phyloP scores from a whole-genome alignment of 2,329 filamentous ascomycete species.

The Immersiporthe knoxdaviesiana region DNA sequence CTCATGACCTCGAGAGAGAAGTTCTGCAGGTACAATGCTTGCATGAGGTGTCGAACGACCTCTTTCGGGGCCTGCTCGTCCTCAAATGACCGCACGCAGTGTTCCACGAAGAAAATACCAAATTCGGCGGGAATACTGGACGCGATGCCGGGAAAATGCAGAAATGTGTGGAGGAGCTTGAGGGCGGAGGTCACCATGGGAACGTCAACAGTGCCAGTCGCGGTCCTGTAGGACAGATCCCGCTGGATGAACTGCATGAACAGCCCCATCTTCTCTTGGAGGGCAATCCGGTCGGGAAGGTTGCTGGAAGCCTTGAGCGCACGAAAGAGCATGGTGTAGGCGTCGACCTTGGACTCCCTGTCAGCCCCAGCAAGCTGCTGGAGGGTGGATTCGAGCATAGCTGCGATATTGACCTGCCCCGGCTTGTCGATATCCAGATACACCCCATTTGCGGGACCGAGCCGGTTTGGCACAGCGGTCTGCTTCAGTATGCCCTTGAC shows the following conservation, averaged over 20 bases:
- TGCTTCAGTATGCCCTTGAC: constrained; percentile 79
- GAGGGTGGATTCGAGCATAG: constrained; percentile 83
- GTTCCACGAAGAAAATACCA: constrained; percentile 76
- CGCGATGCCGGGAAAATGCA: constrained; percentile 73
- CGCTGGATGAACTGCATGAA: constrained; percentile 83
- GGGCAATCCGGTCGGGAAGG: constrained; percentile 72
- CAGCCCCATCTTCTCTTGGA: constrained; percentile 75
- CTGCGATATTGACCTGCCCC: constrained; percentile 61
- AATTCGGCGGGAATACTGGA: constrained; percentile 77
- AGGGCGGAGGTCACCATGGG: constrained; percentile 78
- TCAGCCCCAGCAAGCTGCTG: constrained; percentile 79
- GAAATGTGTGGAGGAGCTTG: constrained; percentile 75
- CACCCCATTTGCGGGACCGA: constrained; percentile 48
- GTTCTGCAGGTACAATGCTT: constrained; percentile 77
- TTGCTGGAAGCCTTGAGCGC: constrained; percentile 82
- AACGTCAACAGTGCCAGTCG: constrained; percentile 61
- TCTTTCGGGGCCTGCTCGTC: constrained; percentile 73
- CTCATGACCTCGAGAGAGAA: constrained; percentile 79
- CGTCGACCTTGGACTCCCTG: constrained; percentile 75
- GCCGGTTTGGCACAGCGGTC: constrained; percentile 52
- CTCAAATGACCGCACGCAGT: constrained; percentile 74
- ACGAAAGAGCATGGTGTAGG: constrained; percentile 78
- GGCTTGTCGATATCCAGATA: constrained; percentile 43
- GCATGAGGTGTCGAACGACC: constrained; percentile 77
- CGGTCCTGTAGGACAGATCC: constrained; percentile 69